Base-by-base conservation (phyloP, 164 flowering plant species). In the Vitis vinifera region DNA sequence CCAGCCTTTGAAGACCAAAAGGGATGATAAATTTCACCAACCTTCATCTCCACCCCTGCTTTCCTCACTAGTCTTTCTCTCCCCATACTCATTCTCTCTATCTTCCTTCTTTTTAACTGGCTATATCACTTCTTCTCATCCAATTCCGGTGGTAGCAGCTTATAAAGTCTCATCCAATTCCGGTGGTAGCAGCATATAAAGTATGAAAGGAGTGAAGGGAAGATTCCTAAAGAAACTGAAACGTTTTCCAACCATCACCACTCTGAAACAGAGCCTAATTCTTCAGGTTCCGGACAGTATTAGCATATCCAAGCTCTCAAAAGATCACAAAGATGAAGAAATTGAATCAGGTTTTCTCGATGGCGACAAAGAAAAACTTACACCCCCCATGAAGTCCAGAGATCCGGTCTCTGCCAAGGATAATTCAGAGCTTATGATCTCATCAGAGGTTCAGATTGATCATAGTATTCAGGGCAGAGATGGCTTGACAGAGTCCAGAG, bases 121-220 rank as follows among this genome's bases (percentile, higher is more conserved):
- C 17, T n/a, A 9, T 12, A 44, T 23, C 27, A 5, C 16, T 2
- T 12, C 15, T 7, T 19, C 44, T 4, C 44, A 3, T 37, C 44
- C 44, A 37, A 37, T 37, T 37, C 44, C 15, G 9, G 51, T 57
- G 64, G 10, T 7, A 44, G 56, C 12, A 50, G 48, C 31, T n/a
- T n/a, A 37, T 10, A 3, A 61, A 68, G 63, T 27, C 23, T 19
- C 23, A 19, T 19, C 23, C 23, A 19, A 19, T 19, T 19, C 23
- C 13, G 5, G 16, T 0, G 10, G 10, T 7, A 44, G 56, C 12
- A 55, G 48, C 31, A 37, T 10, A 3, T 71, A 62, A 63, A 68
- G 63, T 27, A 89, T 86, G 90, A 86, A 87, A 77, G 86, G 82
- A 53, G 71, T 85, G 79, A 89, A 81, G 74, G 92, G 91, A 63